Evolutionary conservation across 371 early-diverging fungal species (phyloP).

Genomic region (Mucor indicus): DNA sequence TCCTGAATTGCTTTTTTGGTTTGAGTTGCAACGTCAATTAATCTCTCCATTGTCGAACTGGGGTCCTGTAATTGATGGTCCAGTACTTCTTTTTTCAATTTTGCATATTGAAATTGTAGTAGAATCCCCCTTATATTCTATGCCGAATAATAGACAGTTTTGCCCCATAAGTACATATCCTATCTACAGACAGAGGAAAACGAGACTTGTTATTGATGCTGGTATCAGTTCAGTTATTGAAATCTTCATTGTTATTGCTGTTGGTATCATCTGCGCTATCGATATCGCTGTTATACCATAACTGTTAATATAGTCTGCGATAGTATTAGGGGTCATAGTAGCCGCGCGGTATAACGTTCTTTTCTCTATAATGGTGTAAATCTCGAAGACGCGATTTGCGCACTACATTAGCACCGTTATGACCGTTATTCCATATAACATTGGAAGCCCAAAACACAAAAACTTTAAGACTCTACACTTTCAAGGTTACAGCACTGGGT

Average conservation of each 20-base stretch:
- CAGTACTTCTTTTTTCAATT: conserved; percentile 8
- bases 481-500: no score
- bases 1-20: conserved; percentile 10
- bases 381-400: no score
- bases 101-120: no score
- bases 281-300: neutral
- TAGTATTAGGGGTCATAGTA: conserved; percentile 2
- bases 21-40: conserved; percentile 11
- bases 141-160: conserved; percentile 1
- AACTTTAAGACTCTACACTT: no score
- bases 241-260: neutral
- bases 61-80: conserved; percentile 10
- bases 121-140: conserved; percentile 9
- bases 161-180: conserved; percentile 8
- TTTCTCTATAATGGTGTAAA: no score
- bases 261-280: neutral
- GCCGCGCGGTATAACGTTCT: no score
- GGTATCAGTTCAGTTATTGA: conserved; percentile 3
- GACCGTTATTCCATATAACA: no score
- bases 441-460: no score
- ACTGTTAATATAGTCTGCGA: conserved; percentile 1
- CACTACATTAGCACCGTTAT: no score
- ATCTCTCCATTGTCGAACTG: conserved; percentile 8
- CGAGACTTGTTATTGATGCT: conserved; percentile 4
- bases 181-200: conserved; percentile 5